phyloP scores from a whole-genome alignment of 2,329 filamentous ascomycete genomes.

The Sclerotinia glacialis region DNA sequence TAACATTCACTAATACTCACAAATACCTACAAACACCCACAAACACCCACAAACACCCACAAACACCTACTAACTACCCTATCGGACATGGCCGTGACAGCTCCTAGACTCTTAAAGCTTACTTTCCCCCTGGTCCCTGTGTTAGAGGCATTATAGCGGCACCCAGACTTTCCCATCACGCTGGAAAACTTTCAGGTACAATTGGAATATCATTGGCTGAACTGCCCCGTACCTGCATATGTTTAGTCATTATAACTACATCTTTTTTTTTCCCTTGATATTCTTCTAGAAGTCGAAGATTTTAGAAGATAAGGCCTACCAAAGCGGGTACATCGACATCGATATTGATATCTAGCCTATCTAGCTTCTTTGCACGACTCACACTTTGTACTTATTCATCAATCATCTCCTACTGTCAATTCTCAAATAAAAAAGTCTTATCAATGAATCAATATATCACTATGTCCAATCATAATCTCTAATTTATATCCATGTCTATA shows the following conservation, averaged over 20 bases:
- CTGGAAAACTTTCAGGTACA: neutral
- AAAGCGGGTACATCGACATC: neutral
- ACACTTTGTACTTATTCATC: neutral
- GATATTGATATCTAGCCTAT: no score
- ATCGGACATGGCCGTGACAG: no score
- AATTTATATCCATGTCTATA: neutral
- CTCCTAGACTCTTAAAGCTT: neutral
- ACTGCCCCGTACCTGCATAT: neutral
- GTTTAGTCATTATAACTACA: neutral
- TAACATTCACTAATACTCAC: no score
- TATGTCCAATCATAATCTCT: neutral
- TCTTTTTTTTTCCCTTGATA: neutral
- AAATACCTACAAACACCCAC: no score
- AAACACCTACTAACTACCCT: no score
- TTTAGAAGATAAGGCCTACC: neutral
- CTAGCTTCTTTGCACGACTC: neutral
- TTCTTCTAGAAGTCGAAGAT: neutral
- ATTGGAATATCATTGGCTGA: neutral
- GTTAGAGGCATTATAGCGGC: neutral
- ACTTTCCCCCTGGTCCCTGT: neutral
- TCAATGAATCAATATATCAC: neutral
- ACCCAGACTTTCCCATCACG: neutral
- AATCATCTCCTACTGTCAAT: no score
- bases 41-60: no score
- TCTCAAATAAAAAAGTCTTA: no score